Base-by-base conservation (phyloP, 495 filamentous ascomycete species). In the Penicillium fimorum region DNA sequence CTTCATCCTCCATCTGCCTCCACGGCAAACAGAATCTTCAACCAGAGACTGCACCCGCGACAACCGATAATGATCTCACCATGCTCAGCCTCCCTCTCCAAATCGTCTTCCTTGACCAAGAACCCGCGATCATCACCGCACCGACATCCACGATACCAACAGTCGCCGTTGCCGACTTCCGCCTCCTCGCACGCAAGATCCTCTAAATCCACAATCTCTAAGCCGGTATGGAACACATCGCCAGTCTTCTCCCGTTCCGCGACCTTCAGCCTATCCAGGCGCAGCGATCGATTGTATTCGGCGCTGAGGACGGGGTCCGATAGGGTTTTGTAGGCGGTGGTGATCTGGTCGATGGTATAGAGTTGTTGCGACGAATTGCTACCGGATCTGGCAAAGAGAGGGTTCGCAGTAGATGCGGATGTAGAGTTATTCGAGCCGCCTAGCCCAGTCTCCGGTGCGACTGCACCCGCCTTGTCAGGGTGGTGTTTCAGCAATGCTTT, bases 161-260 rank as follows among this genome's bases (percentile, higher is more conserved):
- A 50, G 15, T 56, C 46, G n/a, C 38, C 47, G 5, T 49, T 60
- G 17, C 40, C 60, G 3, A 50, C 57, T 20, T 47, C 45, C 3
- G 45, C 29, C 24, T 84, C 80, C 52, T 87, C 82, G 56, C 73
- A 85, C 1, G 59, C 70, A 29, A 96, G 69, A 60, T 91, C 90
- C 65, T 94, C 91, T 22, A 96, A 72, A 74, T 96, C 92, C n/a
- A 94, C 79, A 1, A 81, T 81, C 68, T 95, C 90, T 30, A 91
- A 69, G 2, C 89, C 90, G 0, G 87, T 87, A 55, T 83, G 84
- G 65, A 84, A 85, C 1, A 70, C 67, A 32, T 64, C 62, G 45
- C 58, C 63, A 0, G 55, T 69, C 50, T 70, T 66, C 56, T 67
- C 64, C 22, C 63, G 61, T 47, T 59, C 66, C 17, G 56, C 62